Conservation (phyloP, 345 rosid species). For the Pseudoturritis turrita region DNA sequence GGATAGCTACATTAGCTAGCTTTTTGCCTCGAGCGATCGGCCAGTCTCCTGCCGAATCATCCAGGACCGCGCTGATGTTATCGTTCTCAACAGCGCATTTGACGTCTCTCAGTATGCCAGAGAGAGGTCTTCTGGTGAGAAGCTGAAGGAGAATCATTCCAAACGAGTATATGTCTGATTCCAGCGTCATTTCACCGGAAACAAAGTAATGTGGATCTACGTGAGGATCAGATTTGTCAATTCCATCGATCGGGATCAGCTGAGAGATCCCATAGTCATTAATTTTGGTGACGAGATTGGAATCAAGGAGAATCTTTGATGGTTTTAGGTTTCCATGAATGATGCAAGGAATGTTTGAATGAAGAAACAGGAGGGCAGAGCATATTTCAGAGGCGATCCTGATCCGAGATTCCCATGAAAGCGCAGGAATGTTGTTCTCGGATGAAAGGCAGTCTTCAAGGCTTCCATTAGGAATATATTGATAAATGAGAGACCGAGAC, state of each 20-base stretch:
- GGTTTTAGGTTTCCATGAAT: conserved; percentile 80
- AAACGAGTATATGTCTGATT: conserved; percentile 69
- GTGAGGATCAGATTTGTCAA: conserved; percentile 32
- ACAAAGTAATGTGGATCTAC: conserved; percentile 55
- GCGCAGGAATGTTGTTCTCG: conserved; percentile 44
- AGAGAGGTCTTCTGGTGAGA: conserved; percentile 59
- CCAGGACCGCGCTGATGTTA: conserved; percentile 53
- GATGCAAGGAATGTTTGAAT: conserved; percentile 67
- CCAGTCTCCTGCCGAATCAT: conserved; percentile 75
- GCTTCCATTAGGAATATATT: conserved; percentile 67
- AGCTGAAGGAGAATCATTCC: conserved; percentile 78
- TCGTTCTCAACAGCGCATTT: conserved; percentile 61
- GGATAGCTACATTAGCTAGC: conserved; percentile 60
- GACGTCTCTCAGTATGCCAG: conserved; percentile 48
- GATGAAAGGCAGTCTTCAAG: conserved; percentile 64
- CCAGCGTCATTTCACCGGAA: conserved; percentile 44
- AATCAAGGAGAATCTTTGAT: conserved; percentile 74
- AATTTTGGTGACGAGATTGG: conserved; percentile 61
- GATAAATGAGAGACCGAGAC: conserved; percentile 71
- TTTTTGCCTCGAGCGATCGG: conserved; percentile 49
- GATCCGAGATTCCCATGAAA: conserved; percentile 64
- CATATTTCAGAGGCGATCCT: conserved; percentile 72
- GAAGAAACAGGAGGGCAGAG: conserved; percentile 82
- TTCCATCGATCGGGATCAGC: conserved; percentile 41
- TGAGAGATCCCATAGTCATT: conserved; percentile 58